A percentile compares a stretch with the other conserved stretches of the same genome.
Conservation (phyloP, 1,139 yeast genomes). For the Starmera stellimalicola region DNA sequence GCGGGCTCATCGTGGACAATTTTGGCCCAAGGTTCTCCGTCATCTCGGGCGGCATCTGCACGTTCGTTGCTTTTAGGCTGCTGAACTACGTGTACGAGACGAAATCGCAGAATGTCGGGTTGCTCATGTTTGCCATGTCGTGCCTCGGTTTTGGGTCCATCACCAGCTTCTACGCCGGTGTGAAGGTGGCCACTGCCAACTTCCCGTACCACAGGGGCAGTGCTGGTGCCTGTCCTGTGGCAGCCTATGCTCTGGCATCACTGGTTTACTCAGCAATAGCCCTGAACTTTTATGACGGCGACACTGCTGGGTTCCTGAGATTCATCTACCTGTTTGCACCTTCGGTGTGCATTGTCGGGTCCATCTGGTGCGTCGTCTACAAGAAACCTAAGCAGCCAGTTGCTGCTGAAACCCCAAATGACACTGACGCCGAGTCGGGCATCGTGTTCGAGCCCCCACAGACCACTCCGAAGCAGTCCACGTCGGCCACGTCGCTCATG, state of each 20-base stretch:
- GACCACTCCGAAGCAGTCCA: not conserved
- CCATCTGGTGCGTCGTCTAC: conserved; percentile 20
- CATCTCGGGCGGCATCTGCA: conserved; percentile 41
- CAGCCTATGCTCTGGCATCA: conserved; percentile 44
- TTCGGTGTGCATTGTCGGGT: conserved; percentile 21
- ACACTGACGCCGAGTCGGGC: not conserved
- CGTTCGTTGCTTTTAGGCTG: conserved; percentile 30
- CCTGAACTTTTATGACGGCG: conserved; percentile 32
- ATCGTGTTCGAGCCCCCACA: not conserved
- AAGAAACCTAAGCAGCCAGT: conserved; percentile 5
- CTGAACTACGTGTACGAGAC: conserved; percentile 27
- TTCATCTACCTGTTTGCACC: conserved; percentile 24
- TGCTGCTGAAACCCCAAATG: not conserved
- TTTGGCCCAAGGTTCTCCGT: conserved; percentile 47
- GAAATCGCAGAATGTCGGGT: conserved; percentile 21
- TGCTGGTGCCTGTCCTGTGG: conserved; percentile 56
- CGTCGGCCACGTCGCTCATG: conserved; percentile 2
- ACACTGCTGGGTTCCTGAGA: conserved; percentile 30
- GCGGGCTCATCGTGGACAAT: conserved; percentile 56
- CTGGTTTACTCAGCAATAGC: conserved; percentile 30
- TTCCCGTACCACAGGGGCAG: conserved; percentile 64
- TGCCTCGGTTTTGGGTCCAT: conserved; percentile 60
- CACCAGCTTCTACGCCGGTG: conserved; percentile 51
- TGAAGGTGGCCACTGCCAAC: conserved; percentile 61
- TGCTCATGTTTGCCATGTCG: conserved; percentile 40